Evolutionary conservation across 495 filamentous ascomycete genomes (phyloP).

Genomic region (Chaetomium fimeti): DNA sequence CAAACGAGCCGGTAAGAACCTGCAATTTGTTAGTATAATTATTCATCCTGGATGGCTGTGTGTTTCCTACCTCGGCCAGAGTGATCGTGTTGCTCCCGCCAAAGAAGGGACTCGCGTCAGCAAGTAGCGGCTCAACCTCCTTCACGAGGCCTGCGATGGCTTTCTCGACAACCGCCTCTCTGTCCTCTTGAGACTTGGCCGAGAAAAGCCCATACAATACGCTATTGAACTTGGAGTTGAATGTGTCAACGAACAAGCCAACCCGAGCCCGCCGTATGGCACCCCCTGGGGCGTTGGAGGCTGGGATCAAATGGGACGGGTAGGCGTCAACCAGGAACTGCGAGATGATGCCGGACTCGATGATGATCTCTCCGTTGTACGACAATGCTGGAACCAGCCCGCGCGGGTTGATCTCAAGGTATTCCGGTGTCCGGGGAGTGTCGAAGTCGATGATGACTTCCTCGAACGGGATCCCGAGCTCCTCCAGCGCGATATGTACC

Average conservation of each 20-base stretch:
- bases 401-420: constrained; percentile 80
- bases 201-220: constrained; percentile 45
- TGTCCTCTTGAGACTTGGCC: constrained; percentile 44
- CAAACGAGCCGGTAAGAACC: constrained; percentile 67
- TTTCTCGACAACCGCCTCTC: constrained; percentile 38
- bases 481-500: constrained; percentile 71
- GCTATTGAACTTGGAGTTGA: constrained; percentile 58
- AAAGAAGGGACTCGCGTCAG: constrained; percentile 71
- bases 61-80: constrained; percentile 65
- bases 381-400: constrained; percentile 74
- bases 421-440: constrained; percentile 74
- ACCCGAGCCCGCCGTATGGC: constrained; percentile 62
- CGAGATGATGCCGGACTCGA: constrained; percentile 68
- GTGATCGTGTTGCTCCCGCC: constrained; percentile 73
- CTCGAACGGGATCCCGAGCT: constrained; percentile 70
- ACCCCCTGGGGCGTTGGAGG: constrained; percentile 42
- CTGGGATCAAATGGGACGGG: constrained; percentile 53
- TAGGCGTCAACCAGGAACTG: constrained; percentile 65
- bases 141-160: constrained; percentile 58
- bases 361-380: constrained; percentile 70
- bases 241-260: constrained; percentile 76
- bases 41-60: neutral
- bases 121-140: constrained; percentile 72
- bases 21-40: constrained; percentile 26
- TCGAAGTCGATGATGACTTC: constrained; percentile 77